phyloP scores from a whole-genome alignment of 192 early-diverging fungal species.

The Lobosporangium transversale region DNA sequence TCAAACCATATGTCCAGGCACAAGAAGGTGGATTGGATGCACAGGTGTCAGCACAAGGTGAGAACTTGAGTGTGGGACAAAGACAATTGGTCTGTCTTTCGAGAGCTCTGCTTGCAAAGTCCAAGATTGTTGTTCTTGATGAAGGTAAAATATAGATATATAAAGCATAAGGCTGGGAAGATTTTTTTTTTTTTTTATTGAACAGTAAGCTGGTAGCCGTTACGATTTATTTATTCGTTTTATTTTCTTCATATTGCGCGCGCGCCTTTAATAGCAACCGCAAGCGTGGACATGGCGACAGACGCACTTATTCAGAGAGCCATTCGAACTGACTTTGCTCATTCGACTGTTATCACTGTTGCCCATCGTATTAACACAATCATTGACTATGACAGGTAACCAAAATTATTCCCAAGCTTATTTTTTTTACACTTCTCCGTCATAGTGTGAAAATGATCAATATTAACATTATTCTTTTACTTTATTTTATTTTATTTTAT shows the following conservation, averaged over 20 bases:
- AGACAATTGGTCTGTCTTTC: conserved; percentile 74
- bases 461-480: too few relatives aligned
- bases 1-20: conserved; percentile 71
- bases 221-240: neutral
- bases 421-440: too few relatives aligned
- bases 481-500: neutral
- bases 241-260: conserved; percentile 27
- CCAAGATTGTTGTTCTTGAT: conserved; percentile 82
- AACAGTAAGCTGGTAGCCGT: neutral
- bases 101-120: conserved; percentile 74
- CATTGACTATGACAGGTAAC: conserved; percentile 57
- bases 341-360: conserved; percentile 74
- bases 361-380: conserved; percentile 82
- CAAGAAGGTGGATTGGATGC: conserved; percentile 78
- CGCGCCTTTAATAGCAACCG: conserved; percentile 70
- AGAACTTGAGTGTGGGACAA: conserved; percentile 87
- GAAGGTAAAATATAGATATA: conserved; percentile 64
- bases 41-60: conserved; percentile 77
- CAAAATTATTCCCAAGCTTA: neutral
- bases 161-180: neutral
- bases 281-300: conserved; percentile 83
- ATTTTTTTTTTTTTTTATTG: conserved; percentile 39
- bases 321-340: conserved; percentile 70
- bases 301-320: conserved; percentile 80
- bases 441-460: too few relatives aligned